phyloP scores from a whole-genome alignment of 768 basidiomycete species.

The Boletus reticulatus region DNA sequence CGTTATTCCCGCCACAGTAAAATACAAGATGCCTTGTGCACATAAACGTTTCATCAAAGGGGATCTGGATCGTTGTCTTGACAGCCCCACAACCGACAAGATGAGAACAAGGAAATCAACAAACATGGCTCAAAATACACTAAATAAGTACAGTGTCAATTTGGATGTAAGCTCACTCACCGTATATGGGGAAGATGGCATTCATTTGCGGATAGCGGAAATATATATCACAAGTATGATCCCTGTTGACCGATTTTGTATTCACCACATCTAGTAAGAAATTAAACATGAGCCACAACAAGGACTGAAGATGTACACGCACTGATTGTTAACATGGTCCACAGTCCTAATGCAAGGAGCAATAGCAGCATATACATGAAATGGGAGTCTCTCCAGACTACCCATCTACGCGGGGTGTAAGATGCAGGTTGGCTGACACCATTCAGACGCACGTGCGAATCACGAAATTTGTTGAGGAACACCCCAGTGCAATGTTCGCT shows the following conservation, averaged over 20 bases:
- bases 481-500: slow-evolving; percentile 6
- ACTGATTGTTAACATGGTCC: slow-evolving; percentile 10
- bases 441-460: slow-evolving; percentile 18
- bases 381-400: slow-evolving; percentile 20
- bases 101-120: slow-evolving; percentile 19
- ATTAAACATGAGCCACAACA: not conserved
- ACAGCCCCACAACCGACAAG: slow-evolving; percentile 15
- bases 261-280: not conserved
- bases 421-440: not conserved
- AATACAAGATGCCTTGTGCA: slow-evolving; percentile 18
- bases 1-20: slow-evolving; percentile 4
- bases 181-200: slow-evolving; percentile 5
- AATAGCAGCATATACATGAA: slow-evolving; percentile 9
- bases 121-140: slow-evolving; percentile 6
- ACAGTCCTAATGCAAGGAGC: slow-evolving; percentile 20
- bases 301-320: not conserved
- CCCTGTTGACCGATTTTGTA: not conserved
- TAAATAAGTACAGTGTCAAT: not conserved
- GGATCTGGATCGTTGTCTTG: slow-evolving; percentile 7
- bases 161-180: slow-evolving; percentile 1
- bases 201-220: not conserved
- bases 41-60: slow-evolving; percentile 14
- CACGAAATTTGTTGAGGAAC: slow-evolving; percentile 20
- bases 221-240: not conserved
- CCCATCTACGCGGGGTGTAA: slow-evolving; percentile 13